Percentiles rank a stretch among this genome's conserved stretches.
Conservation (phyloP, 768 basidiomycete genomes). For the Galerina sulciceps region DNA sequence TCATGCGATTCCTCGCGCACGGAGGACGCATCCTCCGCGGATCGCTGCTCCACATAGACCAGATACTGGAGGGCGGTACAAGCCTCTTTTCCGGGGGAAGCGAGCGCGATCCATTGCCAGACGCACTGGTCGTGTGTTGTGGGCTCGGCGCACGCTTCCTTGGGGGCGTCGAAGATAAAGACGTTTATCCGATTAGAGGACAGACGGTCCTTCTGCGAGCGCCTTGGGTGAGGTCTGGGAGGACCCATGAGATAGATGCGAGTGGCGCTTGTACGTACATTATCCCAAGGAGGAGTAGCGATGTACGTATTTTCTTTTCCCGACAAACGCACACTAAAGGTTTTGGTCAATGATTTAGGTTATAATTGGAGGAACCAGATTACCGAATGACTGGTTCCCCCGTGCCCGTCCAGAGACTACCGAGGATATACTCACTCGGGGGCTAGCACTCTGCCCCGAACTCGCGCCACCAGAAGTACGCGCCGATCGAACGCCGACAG, state of each 20-base stretch:
- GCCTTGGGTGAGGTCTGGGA: conserved; percentile 64
- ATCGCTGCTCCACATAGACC: conserved; percentile 68
- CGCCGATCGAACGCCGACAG: conserved; percentile 44
- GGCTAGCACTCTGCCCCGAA: conserved; percentile 56
- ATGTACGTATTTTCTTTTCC: conserved; percentile 34
- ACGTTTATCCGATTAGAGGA: conserved; percentile 78
- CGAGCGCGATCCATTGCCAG: conserved; percentile 33
- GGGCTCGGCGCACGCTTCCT: conserved; percentile 78
- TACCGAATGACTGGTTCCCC: conserved; percentile 71
- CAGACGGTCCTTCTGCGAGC: conserved; percentile 82
- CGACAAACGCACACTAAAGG: too few relatives aligned
- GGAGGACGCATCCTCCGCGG: conserved; percentile 70
- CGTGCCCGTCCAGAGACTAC: conserved; percentile 66
- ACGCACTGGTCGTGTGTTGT: conserved; percentile 70
- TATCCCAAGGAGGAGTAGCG: conserved; percentile 64
- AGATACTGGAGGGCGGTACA: conserved; percentile 68
- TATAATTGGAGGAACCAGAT: conserved; percentile 67
- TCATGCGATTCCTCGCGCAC: conserved; percentile 59
- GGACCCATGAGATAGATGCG: conserved; percentile 41
- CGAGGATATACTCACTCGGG: conserved; percentile 56
- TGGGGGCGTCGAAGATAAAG: conserved; percentile 80
- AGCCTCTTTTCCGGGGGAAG: conserved; percentile 34
- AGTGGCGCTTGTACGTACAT: conserved; percentile 60
- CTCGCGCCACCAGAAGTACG: conserved; percentile 60
- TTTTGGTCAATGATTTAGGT: conserved; percentile 28